Conservation (phyloP, 2,329 filamentous ascomycete species). For the Monilinia fructigena region DNA sequence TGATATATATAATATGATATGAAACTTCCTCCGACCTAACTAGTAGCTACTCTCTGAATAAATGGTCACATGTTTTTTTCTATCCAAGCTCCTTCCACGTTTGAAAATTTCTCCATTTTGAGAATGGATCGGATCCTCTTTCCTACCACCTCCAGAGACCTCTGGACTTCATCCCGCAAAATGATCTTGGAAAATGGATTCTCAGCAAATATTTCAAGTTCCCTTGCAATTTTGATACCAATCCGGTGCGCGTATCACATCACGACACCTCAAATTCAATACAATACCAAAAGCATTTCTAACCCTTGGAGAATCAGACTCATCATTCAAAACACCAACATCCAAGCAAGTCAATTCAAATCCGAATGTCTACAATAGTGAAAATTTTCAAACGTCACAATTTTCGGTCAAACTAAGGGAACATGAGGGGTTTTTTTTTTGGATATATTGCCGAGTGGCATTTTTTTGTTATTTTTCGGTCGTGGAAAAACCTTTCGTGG, state of each 20-base stretch:
- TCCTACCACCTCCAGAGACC: neutral
- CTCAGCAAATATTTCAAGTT: too few relatives aligned
- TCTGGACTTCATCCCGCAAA: neutral
- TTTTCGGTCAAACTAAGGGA: neutral
- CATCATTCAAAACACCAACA: neutral
- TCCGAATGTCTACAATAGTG: neutral
- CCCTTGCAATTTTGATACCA: too few relatives aligned
- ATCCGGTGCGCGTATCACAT: too few relatives aligned
- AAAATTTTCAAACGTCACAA: neutral
- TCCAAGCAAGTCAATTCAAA: neutral
- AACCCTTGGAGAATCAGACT: neutral
- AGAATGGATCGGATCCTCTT: neutral
- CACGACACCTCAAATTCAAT: too few relatives aligned
- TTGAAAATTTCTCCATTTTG: neutral
- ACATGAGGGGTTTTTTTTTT: neutral
- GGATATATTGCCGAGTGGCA: constrained; percentile 27
- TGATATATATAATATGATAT: too few relatives aligned
- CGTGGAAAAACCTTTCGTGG: constrained; percentile 22
- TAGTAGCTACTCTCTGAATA: neutral
- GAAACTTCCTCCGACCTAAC: too few relatives aligned
- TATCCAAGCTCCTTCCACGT: too few relatives aligned
- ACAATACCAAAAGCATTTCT: too few relatives aligned
- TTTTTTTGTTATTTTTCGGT: constrained; percentile 31
- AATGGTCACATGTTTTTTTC: neutral
- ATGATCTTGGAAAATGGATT: neutral